A percentile compares a stretch with the other conserved stretches of the same genome.
Conservation (phyloP, 2,329 filamentous ascomycete genomes). For the Talaromyces sp. region DNA sequence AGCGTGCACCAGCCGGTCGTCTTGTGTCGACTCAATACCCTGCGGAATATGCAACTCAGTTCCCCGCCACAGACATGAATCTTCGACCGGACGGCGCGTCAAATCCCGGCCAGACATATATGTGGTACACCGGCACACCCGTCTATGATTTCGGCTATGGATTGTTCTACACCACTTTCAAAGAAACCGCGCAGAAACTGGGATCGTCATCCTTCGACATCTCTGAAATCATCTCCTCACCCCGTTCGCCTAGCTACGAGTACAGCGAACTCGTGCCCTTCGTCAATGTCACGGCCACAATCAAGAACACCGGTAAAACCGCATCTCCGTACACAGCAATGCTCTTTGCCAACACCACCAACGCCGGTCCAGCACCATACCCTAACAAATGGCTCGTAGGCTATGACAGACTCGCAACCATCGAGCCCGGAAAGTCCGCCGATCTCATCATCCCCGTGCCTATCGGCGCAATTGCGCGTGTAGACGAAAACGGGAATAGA, state of each 20-base stretch:
- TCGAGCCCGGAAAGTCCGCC: constrained; percentile 28
- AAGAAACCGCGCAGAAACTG: constrained; percentile 1
- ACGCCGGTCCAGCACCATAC: constrained; percentile 41
- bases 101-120: constrained; percentile 47
- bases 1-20: constrained; percentile 43
- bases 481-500: constrained; percentile 38
- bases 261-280: constrained; percentile 39
- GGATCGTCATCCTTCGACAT: constrained; percentile 35
- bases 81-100: constrained; percentile 35
- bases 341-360: constrained; percentile 38
- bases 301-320: constrained; percentile 39
- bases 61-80: constrained; percentile 44
- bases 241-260: constrained; percentile 28
- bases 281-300: constrained; percentile 35
- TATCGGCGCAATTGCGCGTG: constrained; percentile 40
- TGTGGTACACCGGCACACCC: constrained; percentile 43
- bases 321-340: constrained; percentile 45
- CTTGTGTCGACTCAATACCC: constrained; percentile 43
- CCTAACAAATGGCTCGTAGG: constrained; percentile 47
- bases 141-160: constrained; percentile 47
- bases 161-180: constrained; percentile 47
- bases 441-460: constrained; percentile 38
- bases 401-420: constrained; percentile 34
- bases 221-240: constrained; percentile 30
- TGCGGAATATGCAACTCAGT: constrained; percentile 43